These are phyloP conservation scores for Rhizopus microsporus DNA, from an alignment of 371 early-diverging fungal genomes.

Conservation along the genomic window DNA sequence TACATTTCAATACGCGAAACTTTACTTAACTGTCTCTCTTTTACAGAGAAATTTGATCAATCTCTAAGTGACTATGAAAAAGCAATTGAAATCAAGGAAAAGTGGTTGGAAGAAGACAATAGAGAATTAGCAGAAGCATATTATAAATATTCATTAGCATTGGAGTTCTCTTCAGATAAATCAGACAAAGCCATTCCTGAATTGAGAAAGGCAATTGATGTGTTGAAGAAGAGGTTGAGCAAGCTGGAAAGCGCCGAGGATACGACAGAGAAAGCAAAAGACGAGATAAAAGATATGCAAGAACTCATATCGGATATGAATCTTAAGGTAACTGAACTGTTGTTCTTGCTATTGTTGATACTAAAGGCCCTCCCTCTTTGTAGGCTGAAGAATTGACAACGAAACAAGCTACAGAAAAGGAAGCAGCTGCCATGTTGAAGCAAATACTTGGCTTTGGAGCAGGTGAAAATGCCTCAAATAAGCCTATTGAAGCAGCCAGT, in stretches of 20 bases:
- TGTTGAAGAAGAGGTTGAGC: constrained; percentile 54
- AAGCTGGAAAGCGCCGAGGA: constrained; percentile 27
- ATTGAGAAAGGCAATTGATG: constrained; percentile 56
- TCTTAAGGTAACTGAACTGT: constrained; percentile 38
- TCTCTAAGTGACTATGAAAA: constrained; percentile 75
- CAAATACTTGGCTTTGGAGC: constrained; percentile 25
- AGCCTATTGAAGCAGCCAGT: constrained; percentile 18
- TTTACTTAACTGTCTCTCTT: constrained; percentile 1
- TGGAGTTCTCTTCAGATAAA: constrained; percentile 60
- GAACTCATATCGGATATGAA: constrained; percentile 53
- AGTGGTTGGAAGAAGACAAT: constrained; percentile 58
- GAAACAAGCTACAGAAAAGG: constrained; percentile 40
- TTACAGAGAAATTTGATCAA: constrained; percentile 79
- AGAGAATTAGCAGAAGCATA: constrained; percentile 85
- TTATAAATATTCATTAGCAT: constrained; percentile 74
- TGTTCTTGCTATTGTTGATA: background rate
- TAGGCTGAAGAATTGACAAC: constrained; percentile 42
- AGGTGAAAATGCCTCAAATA: constrained; percentile 4
- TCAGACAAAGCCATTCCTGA: constrained; percentile 61
- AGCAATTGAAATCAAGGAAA: constrained; percentile 71
- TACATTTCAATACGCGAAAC: background rate
- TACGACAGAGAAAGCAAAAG: constrained; percentile 38
- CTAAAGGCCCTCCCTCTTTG: background rate
- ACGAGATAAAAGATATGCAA: constrained; percentile 50
- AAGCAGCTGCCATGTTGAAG: constrained; percentile 39